Evolutionary conservation across 2,329 filamentous ascomycete genomes (phyloP).

Genomic region (Paecilomyces dactylethromorphus): DNA sequence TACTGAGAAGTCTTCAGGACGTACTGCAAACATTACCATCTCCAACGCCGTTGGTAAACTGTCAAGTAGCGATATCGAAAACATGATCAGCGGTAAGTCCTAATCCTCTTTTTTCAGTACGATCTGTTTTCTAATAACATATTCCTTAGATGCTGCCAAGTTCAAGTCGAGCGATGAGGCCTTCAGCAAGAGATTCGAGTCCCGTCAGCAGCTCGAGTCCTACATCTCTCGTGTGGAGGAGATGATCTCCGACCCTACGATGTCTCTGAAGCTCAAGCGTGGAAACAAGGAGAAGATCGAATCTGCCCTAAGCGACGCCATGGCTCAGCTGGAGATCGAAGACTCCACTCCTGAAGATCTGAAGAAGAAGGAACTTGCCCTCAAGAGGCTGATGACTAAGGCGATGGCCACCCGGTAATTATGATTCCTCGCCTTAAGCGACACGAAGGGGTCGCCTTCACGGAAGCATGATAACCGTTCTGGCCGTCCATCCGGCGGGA

Average conservation of each 20-base stretch:
- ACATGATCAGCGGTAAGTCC: slow-evolving; percentile 79
- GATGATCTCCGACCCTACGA: slow-evolving; percentile 92
- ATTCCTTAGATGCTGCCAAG: slow-evolving; percentile 71
- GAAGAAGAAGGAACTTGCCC: slow-evolving; percentile 98
- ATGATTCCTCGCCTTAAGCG: background rate
- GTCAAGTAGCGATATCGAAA: slow-evolving; percentile 88
- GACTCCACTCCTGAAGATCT: slow-evolving; percentile 88
- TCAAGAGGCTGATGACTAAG: slow-evolving; percentile 98
- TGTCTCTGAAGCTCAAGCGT: slow-evolving; percentile 96
- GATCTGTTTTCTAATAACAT: background rate
- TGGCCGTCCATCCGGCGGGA: background rate
- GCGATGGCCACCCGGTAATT: slow-evolving; percentile 85
- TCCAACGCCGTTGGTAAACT: slow-evolving; percentile 99
- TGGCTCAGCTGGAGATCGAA: slow-evolving; percentile 94
- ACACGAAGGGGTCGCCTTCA: background rate
- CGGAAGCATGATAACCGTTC: background rate
- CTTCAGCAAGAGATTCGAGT: slow-evolving; percentile 99
- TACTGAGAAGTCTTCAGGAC: slow-evolving; percentile 97
- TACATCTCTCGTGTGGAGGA: slow-evolving; percentile 99
- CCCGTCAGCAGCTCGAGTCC: slow-evolving; percentile 97
- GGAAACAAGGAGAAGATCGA: slow-evolving; percentile 99
- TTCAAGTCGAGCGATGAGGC: slow-evolving; percentile 98
- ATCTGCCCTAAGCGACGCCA: slow-evolving; percentile 90
- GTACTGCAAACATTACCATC: slow-evolving; percentile 99
- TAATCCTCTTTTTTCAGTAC: too few relatives aligned